These are phyloP conservation scores for Arabis hirsuta DNA, from an alignment of 345 rosid genomes.

Conservation along the genomic window DNA sequence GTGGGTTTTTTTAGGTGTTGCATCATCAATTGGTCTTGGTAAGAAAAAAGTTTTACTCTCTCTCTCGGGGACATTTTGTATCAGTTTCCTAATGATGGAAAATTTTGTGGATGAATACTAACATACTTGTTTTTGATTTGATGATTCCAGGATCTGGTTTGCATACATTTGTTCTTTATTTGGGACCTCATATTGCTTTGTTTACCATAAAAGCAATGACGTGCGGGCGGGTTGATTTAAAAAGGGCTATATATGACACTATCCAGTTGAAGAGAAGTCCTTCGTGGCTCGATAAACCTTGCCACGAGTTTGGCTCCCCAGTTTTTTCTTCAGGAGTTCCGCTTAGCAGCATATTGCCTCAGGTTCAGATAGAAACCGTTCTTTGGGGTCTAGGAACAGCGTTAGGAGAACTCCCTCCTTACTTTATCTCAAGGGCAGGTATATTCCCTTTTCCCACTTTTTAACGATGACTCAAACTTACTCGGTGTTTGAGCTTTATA, in stretches of 20 bases:
- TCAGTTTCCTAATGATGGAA: constrained; percentile 1
- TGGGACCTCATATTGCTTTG: constrained; percentile 94
- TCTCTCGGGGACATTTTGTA: background rate
- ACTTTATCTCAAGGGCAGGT: constrained; percentile 98
- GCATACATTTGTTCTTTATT: constrained; percentile 96
- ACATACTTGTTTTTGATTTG: constrained; percentile 8
- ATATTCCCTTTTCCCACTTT: constrained; percentile 1
- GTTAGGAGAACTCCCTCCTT: constrained; percentile 98
- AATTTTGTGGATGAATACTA: constrained; percentile 13
- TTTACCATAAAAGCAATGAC: constrained; percentile 90
- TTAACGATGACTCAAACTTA: background rate
- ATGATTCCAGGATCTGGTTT: constrained; percentile 79
- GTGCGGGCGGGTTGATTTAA: constrained; percentile 89
- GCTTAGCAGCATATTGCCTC: constrained; percentile 84
- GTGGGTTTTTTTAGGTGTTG: constrained; percentile 94
- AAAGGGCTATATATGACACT: constrained; percentile 86
- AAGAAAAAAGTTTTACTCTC: constrained; percentile 35
- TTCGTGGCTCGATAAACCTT: constrained; percentile 87
- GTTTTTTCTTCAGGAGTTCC: constrained; percentile 72
- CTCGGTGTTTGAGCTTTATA: constrained; percentile 3
- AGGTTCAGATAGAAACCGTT: constrained; percentile 82
- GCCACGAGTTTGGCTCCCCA: constrained; percentile 81
- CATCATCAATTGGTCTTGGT: constrained; percentile 99
- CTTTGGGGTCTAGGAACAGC: constrained; percentile 98
- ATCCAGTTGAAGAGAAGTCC: constrained; percentile 84